Evolutionary conservation across 2,329 filamentous ascomycete species (phyloP), one percentile per base, ranked within the genome.

Genomic region (Volutella citrinella): DNA sequence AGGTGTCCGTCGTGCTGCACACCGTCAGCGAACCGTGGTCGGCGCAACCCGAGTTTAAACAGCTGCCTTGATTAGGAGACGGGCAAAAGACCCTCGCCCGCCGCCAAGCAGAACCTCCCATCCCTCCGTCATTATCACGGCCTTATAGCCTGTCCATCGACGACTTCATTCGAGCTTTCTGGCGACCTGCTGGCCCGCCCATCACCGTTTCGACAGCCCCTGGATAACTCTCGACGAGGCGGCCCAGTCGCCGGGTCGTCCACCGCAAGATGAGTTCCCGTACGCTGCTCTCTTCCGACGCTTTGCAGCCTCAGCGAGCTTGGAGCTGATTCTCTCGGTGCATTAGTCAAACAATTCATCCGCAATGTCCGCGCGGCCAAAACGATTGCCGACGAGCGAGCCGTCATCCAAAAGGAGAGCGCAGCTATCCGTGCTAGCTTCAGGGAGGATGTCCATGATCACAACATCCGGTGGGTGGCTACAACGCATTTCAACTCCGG

Each of bases 391-490:
- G 93, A 98, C 68, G 93, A 98, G 72, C 82, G 93, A 60, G 91
- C 93, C 32, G 93, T 98, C 36, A 94, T 98, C 46, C 93, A 97
- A 59, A 98, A 98, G 68, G 93, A 98, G 71, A 98, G 93, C 67
- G 93, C 93, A 39, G 87, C 91, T 29, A 98, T 98, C 60, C 80
- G 93, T 66, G 89, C 93, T 51, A 97, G 91, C 69, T 98, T 98
- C 64, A 81, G 93, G 58, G 93, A 98, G 66, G 93, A 98, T 70
- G 95, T 88, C 66, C 82, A 85, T 57, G 90, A 98, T 61, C 89
- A 87, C 51, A 86, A 87, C 60, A 76, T 95, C 54, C 83, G 91
- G 90, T 96, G 72, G 58, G 75, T 65, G 22, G 13, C 14, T 13
- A 27, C n/a, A n/a, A n/a, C n/a, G n/a, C n/a, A n/a, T n/a, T n/a